Base-by-base conservation (phyloP, 192 early-diverging fungal species). In the Rhizophagus sp. region DNA sequence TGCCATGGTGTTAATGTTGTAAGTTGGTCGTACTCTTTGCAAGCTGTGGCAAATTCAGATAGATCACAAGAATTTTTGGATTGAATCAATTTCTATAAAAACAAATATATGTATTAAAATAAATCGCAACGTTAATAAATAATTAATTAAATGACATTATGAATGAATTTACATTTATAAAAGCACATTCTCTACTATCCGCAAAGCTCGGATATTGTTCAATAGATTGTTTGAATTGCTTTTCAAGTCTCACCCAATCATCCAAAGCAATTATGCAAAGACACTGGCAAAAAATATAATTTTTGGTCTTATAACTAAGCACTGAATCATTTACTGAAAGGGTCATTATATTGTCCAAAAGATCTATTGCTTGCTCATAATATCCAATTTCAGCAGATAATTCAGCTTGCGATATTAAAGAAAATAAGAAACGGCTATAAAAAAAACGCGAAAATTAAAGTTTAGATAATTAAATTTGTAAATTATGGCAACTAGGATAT, bases 211-310 rank as follows among this genome's bases (percentile, higher is more conserved):
- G 77, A 79, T 79, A 79, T 36, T 24, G 17, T 34, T 68, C 62
- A 36, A 12, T 13, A 50, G 17, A 61, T 30, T 79, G 27, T 13
- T 8, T 27, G 3, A 61, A n/a, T 39, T 19, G 13, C 57, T 69
- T 79, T n/a, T 79, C 77, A 24, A 79, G 66, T 6, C 77, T 70
- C 68, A 79, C 50, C 77, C 77, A 79, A 50, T 79, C 77, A 39
- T n/a, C 66, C 24, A 79, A 61, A 24, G 27, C 67, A 33, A 70
- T 70, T 0, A 70, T 41, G 52, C 77, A 79, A 7, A 79, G 6
- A 52, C 65, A 79, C 69, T 79, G 77, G 13, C n/a, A 50, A 52
- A 70, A 79, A 24, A 67, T 27, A 68, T 70, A 30, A 36, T 8
- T 50, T 41, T 68, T 79, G 22, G 62, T 33, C 33, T 70, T 79